Base-by-base conservation (phyloP, 805 yeast species). In the Yamadazyma paraphyllophila region DNA sequence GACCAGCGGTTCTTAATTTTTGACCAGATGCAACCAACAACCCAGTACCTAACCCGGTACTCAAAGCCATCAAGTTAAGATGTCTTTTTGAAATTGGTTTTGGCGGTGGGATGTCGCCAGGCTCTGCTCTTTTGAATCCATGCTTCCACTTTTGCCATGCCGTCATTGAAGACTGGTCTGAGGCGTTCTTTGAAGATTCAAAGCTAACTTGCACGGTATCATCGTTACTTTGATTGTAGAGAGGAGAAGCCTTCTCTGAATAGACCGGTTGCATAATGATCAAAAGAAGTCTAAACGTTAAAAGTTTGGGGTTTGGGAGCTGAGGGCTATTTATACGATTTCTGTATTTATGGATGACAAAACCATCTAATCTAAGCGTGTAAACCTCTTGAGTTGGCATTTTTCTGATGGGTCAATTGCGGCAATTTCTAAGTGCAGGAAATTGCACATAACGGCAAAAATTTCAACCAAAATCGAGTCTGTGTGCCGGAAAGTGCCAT, bases 21-120 rank as follows among this genome's bases (percentile, higher is more conserved):
- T 54, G 52, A 46, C 74, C 76, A 20, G 69, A 57, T 29, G 74
- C 76, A 17, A 70, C 76, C 50, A 69, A 58, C 32, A 70, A 60
- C 43, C 76, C 76, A 30, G 76, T 70, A 43, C 76, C 76, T 39
- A 70, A 57, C 49, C 75, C 75, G n/a, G 67, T 61, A 31, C 61
- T 56, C 20, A 65, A 51, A 2, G 67, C 60, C 51, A 62, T 61
- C 31, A 63, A 47, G 27, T 63, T 48, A 34, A 65, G 53, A 44
- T 65, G 69, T 44, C 66, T 55, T 39, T 55, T 54, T 29, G 60
- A 48, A 24, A 58, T 58, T 9, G 58, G 54, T 41, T 52, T 49
- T 37, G 53, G 46, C 7, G 55, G 49, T 2, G 46, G 46, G 11
- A 47, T 39, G 10, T 48, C 47, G 27, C 41, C 38, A 2, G 45